These are phyloP conservation scores for Hanseniaspora meyeri DNA, from an alignment of 805 yeast genomes.

Conservation along the genomic window DNA sequence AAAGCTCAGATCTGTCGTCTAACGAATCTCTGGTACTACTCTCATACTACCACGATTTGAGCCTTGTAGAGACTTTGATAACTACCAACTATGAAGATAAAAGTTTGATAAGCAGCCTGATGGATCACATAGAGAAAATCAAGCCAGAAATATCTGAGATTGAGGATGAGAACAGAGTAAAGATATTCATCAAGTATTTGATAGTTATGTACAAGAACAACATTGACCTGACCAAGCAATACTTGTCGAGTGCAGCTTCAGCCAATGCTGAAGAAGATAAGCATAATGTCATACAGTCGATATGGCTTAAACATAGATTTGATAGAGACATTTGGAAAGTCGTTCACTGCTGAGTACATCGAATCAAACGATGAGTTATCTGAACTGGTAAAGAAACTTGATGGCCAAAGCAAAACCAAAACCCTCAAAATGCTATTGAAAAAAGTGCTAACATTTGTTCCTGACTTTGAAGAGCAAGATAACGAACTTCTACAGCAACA, in stretches of 20 bases:
- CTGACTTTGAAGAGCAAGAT: not conserved
- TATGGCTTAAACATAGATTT: slow-evolving; percentile 12
- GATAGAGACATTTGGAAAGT: not conserved
- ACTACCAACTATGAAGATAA: slow-evolving; percentile 44
- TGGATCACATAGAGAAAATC: slow-evolving; percentile 58
- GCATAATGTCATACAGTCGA: not conserved
- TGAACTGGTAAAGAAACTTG: slow-evolving; percentile 6
- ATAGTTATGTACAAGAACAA: slow-evolving; percentile 8
- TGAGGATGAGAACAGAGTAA: not conserved
- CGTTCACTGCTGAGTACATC: not conserved
- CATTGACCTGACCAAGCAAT: slow-evolving; percentile 28
- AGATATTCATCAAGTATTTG: slow-evolving; percentile 4
- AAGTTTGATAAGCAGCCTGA: slow-evolving; percentile 42
- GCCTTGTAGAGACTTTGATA: slow-evolving; percentile 64
- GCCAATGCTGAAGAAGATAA: not conserved
- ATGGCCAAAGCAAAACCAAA: not conserved
- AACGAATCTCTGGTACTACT: slow-evolving; percentile 18
- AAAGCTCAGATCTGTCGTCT: not conserved
- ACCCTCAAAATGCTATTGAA: slow-evolving; percentile 6
- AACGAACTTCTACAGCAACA: slow-evolving; percentile 4
- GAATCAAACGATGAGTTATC: not conserved
- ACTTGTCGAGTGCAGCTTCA: slow-evolving; percentile 31
- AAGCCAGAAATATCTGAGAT: slow-evolving; percentile 24
- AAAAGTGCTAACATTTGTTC: not conserved
- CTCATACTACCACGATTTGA: slow-evolving; percentile 32